Percentiles rank a stretch among this genome's conserved stretches.
Conservation (phyloP, 352 stramenopile species). For the Aphanomyces cochlioides region DNA sequence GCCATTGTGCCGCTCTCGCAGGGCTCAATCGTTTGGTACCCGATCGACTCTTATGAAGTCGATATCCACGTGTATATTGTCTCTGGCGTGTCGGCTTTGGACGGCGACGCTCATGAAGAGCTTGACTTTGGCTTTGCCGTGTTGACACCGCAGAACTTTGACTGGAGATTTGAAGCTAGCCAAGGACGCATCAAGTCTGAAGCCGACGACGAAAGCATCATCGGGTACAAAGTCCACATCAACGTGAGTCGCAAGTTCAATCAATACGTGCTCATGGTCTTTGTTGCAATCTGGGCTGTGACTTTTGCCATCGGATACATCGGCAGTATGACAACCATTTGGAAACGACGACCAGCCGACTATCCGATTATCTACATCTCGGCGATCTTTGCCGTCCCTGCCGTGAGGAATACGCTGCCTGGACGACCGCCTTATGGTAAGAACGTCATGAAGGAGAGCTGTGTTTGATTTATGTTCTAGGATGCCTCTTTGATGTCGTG, state of each 20-base stretch:
- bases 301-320: conserved; percentile 12
- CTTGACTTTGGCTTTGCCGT: conserved; percentile 52
- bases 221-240: not conserved
- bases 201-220: no score
- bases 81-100: conserved; percentile 32
- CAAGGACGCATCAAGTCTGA: no score
- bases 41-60: not conserved
- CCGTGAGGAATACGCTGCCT: conserved; percentile 9
- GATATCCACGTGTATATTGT: conserved; percentile 34
- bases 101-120: no score
- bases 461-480: not conserved
- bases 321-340: conserved; percentile 22
- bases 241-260: not conserved
- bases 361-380: conserved; percentile 17
- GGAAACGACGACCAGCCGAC: not conserved
- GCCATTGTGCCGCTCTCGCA: not conserved
- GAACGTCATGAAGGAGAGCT: not conserved
- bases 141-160: not conserved
- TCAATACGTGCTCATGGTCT: conserved; percentile 37
- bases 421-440: conserved; percentile 14
- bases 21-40: not conserved
- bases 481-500: conserved; percentile 21
- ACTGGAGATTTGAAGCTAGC: not conserved
- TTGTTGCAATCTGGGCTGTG: conserved; percentile 38
- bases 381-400: conserved; percentile 14